These are phyloP conservation scores for Teunomyces atbi DNA, from an alignment of 805 yeast genomes.

Conservation along the genomic window DNA sequence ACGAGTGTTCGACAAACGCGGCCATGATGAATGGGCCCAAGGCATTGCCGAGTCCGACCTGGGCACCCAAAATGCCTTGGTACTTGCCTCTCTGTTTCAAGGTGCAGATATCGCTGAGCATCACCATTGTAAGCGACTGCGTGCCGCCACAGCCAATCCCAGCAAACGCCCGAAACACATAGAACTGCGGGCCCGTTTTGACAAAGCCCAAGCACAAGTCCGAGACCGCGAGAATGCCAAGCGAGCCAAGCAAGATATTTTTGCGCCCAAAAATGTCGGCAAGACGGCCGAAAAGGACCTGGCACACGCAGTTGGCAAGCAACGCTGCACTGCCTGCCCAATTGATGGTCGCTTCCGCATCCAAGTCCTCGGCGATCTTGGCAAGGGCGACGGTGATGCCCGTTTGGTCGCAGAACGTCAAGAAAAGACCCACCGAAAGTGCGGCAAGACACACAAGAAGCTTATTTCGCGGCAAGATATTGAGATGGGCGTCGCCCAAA, in stretches of 20 bases:
- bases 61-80: conserved; percentile 41
- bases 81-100: conserved; percentile 51
- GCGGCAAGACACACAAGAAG: conserved; percentile 18
- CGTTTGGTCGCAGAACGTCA: conserved; percentile 21
- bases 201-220: conserved; percentile 44
- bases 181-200: conserved; percentile 44
- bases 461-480: conserved; percentile 17
- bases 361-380: conserved; percentile 16
- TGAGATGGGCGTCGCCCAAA: conserved; percentile 20
- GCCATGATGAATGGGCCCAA: conserved; percentile 25
- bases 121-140: conserved; percentile 48
- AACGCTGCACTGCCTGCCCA: conserved; percentile 78
- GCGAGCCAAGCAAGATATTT: conserved; percentile 42
- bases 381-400: conserved; percentile 22
- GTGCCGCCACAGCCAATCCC: conserved; percentile 63
- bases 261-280: conserved; percentile 64
- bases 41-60: conserved; percentile 23
- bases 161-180: conserved; percentile 51
- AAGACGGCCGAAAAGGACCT: conserved; percentile 69
- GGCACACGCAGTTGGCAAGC: conserved; percentile 69
- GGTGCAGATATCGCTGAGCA: conserved; percentile 56
- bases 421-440: conserved; percentile 17
- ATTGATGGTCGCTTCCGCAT: conserved; percentile 20
- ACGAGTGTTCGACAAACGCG: conserved; percentile 14
- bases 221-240: conserved; percentile 43